Evolutionary conservation across 805 yeast genomes (phyloP).

Genomic region (Spathaspora gorwiae): DNA sequence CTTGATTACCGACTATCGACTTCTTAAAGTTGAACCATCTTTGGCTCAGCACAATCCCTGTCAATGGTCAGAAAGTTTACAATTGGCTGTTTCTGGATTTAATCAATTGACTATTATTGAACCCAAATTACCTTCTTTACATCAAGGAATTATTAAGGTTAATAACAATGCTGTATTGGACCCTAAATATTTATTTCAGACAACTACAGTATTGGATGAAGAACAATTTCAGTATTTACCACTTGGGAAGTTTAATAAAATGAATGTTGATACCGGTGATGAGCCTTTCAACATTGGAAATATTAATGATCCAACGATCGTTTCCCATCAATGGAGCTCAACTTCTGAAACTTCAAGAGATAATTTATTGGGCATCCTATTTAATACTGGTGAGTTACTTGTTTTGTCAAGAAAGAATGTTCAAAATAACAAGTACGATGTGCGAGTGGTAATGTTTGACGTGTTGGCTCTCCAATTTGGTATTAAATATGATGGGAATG

Average conservation of each 20-base stretch:
- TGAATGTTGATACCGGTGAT: conserved; percentile 22
- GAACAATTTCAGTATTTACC: conserved; percentile 26
- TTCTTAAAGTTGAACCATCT: conserved; percentile 13
- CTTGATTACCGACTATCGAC: not conserved
- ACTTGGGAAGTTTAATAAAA: conserved; percentile 23
- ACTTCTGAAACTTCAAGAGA: conserved; percentile 18
- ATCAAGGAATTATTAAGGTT: conserved; percentile 10
- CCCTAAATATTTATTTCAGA: conserved; percentile 21
- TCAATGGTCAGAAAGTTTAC: conserved; percentile 32
- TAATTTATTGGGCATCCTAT: conserved; percentile 28
- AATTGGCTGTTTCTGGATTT: conserved; percentile 32
- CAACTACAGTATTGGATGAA: conserved; percentile 20
- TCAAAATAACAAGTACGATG: conserved; percentile 18
- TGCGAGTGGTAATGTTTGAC: conserved; percentile 24
- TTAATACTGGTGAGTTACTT: conserved; percentile 35
- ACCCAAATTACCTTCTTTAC: conserved; percentile 33
- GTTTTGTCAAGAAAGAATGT: conserved; percentile 24
- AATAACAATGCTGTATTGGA: conserved; percentile 16
- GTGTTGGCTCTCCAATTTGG: conserved; percentile 17
- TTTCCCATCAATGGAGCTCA: conserved; percentile 33
- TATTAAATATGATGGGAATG: conserved; percentile 13
- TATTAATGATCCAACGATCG: conserved; percentile 29
- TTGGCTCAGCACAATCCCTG: conserved; percentile 20
- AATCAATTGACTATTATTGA: conserved; percentile 31
- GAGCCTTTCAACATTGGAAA: conserved; percentile 26